These are phyloP conservation scores for Fusarium goolgardi DNA, from an alignment of 2,329 filamentous ascomycete species.

Conservation along the genomic window DNA sequence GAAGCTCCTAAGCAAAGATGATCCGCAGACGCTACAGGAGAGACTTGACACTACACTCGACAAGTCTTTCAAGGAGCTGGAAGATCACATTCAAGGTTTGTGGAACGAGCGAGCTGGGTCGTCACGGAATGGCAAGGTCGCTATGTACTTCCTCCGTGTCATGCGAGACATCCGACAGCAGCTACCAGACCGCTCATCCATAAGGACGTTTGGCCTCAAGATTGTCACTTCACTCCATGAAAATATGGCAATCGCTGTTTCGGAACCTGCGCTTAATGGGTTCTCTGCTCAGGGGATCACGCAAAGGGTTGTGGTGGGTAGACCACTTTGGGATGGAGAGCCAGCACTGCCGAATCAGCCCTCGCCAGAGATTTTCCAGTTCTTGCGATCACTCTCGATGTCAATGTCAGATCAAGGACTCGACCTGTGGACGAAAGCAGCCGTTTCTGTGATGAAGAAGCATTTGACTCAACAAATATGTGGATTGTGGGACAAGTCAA, in stretches of 20 bases:
- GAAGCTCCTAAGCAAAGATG: slow-evolving; percentile 75
- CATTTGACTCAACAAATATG: slow-evolving; percentile 63
- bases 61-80: slow-evolving; percentile 68
- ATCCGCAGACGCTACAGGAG: slow-evolving; percentile 72
- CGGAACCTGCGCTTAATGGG: slow-evolving; percentile 60
- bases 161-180: slow-evolving; percentile 78
- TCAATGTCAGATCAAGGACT: slow-evolving; percentile 77
- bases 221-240: slow-evolving; percentile 74
- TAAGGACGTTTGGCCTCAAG: slow-evolving; percentile 68
- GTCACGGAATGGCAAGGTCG: slow-evolving; percentile 62
- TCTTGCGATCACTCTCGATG: slow-evolving; percentile 72
- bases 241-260: slow-evolving; percentile 66
- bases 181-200: slow-evolving; percentile 64
- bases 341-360: slow-evolving; percentile 82
- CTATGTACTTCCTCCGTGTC: slow-evolving; percentile 77
- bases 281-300: slow-evolving; percentile 58
- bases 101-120: slow-evolving; percentile 61
- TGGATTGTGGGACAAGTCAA: slow-evolving; percentile 59
- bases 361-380: slow-evolving; percentile 77
- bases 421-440: slow-evolving; percentile 83
- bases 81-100: slow-evolving; percentile 63
- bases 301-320: slow-evolving; percentile 65
- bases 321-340: slow-evolving; percentile 82
- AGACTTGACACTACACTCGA: slow-evolving; percentile 67
- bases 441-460: slow-evolving; percentile 72